Evolutionary conservation across 1,284 basidiomycete species (phyloP), one percentile per base, ranked within the genome.

Genomic region (Moesziomyces globuligerus): DNA sequence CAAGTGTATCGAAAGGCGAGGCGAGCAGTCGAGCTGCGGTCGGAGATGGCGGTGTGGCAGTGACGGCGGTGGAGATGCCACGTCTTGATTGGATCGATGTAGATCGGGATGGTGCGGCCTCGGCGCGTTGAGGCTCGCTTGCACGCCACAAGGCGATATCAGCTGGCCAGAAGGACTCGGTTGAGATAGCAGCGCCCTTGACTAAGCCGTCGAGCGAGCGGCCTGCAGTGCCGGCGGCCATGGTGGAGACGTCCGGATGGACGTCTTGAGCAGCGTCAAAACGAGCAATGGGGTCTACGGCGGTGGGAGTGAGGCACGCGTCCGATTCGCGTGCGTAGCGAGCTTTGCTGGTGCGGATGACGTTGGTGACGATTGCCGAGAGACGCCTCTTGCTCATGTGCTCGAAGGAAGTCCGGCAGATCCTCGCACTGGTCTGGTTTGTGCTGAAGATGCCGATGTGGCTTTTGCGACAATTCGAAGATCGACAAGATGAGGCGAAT

Each of bases 311-410:
- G 25, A 51, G 48, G 28, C 50, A 43, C 23, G 50, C 50, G 21
- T 39, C 34, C 18, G 38, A 42, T n/a, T 39, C 17, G 20, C 43
- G 38, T 0, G 43, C 8, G 25, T 43, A 46, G 23, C 26, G 60
- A 36, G 41, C 18, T 24, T 70, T 49, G 17, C 45, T 40, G 28
- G 39, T 20, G 37, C 48, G 58, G 11, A 56, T 38, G 17, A 48
- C 49, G 52, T 34, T 43, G 39, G 29, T 41, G 39, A 61, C 46
- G n/a, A 66, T 45, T 15, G 66, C 47, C 20, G 62, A 65, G 18
- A 66, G 55, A 44, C 62, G 54, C 23, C 68, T 56, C 43, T 71
- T 71, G 42, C 52, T 47, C 67, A 71, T 65, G 10, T 32, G 49
- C 29, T 34, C 42, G n/a, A 32, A 17, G 38, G 37, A 29, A 23